A percentile compares a stretch with the other conserved stretches of the same genome.
Conservation (phyloP, 306 rosid species). For the Geum urbanum region DNA sequence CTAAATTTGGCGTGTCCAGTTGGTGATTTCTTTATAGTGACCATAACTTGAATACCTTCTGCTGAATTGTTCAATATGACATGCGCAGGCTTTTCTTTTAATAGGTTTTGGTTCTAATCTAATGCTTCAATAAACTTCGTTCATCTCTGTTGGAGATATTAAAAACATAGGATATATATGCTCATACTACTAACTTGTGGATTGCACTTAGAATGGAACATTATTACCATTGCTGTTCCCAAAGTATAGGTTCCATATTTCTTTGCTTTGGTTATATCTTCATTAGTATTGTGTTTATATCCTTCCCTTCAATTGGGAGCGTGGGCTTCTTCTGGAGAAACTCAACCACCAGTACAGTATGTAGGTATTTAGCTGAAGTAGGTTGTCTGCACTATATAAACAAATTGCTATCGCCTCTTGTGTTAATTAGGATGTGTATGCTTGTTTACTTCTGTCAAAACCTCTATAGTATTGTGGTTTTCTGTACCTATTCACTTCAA, state of each 20-base stretch:
- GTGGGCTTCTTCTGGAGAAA: constrained; percentile 95
- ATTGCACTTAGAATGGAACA: constrained; percentile 21
- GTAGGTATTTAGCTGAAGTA: constrained; percentile 66
- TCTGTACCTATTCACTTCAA: constrained; percentile 70
- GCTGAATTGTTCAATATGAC: too few relatives aligned
- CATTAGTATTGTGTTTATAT: constrained; percentile 54
- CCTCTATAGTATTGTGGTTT: constrained; percentile 59
- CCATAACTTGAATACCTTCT: too few relatives aligned
- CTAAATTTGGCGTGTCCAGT: too few relatives aligned
- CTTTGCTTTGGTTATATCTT: constrained; percentile 37
- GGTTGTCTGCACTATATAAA: constrained; percentile 26
- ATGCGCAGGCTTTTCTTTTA: too few relatives aligned
- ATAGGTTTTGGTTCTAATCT: too few relatives aligned
- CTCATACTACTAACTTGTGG: constrained; percentile 12
- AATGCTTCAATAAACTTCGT: too few relatives aligned
- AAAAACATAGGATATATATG: too few relatives aligned
- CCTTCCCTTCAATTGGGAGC: constrained; percentile 70
- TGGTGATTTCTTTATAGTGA: too few relatives aligned
- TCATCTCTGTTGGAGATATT: too few relatives aligned
- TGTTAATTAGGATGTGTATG: constrained; percentile 37
- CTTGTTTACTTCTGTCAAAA: constrained; percentile 34
- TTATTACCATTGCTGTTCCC: constrained; percentile 20
- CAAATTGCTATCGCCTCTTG: constrained; percentile 16
- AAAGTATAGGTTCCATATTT: constrained; percentile 29
- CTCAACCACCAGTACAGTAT: constrained; percentile 80